These are phyloP conservation scores for Apiotrichum gamsii DNA, from an alignment of 1,284 basidiomycete genomes.

Conservation along the genomic window DNA sequence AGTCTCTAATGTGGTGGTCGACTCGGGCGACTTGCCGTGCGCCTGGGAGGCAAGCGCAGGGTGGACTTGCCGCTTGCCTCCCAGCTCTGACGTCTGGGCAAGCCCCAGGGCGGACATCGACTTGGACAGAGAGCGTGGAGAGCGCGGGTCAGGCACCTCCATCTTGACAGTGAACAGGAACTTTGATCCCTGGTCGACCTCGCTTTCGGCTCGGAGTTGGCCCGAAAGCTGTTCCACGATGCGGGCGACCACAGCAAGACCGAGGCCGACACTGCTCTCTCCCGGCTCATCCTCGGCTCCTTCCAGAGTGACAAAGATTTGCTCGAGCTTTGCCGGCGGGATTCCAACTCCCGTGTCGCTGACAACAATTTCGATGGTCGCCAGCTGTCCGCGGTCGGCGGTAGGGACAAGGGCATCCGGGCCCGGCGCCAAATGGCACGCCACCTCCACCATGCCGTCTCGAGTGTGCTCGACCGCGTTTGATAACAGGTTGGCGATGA, in stretches of 20 bases:
- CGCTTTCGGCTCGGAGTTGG: conserved; percentile 71
- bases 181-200: conserved; percentile 60
- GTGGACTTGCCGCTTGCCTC: too few relatives aligned
- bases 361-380: conserved; percentile 65
- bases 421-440: conserved; percentile 46
- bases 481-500: conserved; percentile 74
- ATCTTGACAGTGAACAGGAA: conserved; percentile 52
- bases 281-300: conserved; percentile 60
- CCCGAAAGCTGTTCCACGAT: conserved; percentile 74
- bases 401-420: background rate
- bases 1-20: too few relatives aligned
- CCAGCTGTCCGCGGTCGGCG: background rate
- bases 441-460: conserved; percentile 60
- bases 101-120: too few relatives aligned
- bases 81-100: too few relatives aligned
- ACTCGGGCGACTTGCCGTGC: too few relatives aligned
- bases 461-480: conserved; percentile 79
- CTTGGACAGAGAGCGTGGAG: background rate
- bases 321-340: conserved; percentile 62
- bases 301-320: conserved; percentile 80
- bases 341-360: conserved; percentile 75
- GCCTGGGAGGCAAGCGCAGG: too few relatives aligned
- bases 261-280: conserved; percentile 53
- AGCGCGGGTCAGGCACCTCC: conserved; percentile 10
- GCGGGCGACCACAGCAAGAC: conserved; percentile 73